Base-by-base conservation (phyloP, 768 basidiomycete genomes). In the Termitomyces sp. region DNA sequence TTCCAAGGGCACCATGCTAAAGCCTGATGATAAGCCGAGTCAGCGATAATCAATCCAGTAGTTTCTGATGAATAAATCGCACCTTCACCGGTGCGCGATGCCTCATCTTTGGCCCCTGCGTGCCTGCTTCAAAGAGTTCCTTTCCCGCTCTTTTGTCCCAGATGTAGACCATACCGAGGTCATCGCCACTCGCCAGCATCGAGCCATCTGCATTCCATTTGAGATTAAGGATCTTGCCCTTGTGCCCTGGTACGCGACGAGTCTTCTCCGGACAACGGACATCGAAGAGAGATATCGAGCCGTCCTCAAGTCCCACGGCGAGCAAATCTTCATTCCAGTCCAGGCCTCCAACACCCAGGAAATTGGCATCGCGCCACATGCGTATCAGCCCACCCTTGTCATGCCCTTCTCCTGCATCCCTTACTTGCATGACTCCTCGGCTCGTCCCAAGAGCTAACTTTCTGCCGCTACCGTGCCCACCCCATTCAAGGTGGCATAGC, bases 1-100 rank as follows among this genome's bases (percentile, higher is more conserved):
- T 89, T 85, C 91, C 91, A 94, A 0, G 91, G 88, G 62, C 88
- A 91, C 88, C 93, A 94, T 2, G 91, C 89, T 55, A 94, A 75
- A 1, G 91, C 89, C 89, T 89, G 60, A 22, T 59, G 22, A 56
- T 58, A 2, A 20, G n/a, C 50, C 37, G 33, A 13, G 47, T 57
- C 48, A 49, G 37, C 44, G 22, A 65, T 52, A n/a, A 18, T 27
- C n/a, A 16, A 13, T 22, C 3, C 16, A 47, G 6, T 37, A 3
- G 16, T 45, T 52, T 45, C 13, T 16, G 4, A 37, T 18, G 13
- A 36, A 33, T 41, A 52, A 46, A 47, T 22, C 55, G 16, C 30
- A 76, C 81, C 73, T 83, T 83, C 44, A 83, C 81, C 0, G 88
- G 85, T 0, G 85, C 88, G 0, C 82, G 82, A 67, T 90, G 88